Conservation (phyloP, 2,329 filamentous ascomycete species). For the Epichloe glyceriae region DNA sequence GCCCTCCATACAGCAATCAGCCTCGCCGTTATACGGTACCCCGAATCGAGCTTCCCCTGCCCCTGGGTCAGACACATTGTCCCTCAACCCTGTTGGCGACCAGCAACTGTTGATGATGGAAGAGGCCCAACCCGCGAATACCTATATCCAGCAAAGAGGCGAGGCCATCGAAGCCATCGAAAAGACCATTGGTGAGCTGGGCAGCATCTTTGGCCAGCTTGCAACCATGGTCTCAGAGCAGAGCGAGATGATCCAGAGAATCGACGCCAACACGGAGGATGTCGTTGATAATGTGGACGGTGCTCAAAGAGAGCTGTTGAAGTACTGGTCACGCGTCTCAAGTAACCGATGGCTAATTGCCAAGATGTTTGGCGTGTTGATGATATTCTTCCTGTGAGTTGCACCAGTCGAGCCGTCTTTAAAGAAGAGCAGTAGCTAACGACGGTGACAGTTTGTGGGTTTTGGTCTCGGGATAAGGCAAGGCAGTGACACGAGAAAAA, state of each 20-base stretch:
- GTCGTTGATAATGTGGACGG: slow-evolving; percentile 98
- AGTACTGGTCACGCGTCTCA: slow-evolving; percentile 90
- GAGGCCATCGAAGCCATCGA: slow-evolving; percentile 97
- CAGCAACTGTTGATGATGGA: slow-evolving; percentile 86
- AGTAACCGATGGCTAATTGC: slow-evolving; percentile 93
- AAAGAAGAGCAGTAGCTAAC: background rate
- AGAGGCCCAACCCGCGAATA: slow-evolving; percentile 76
- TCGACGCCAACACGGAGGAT: slow-evolving; percentile 94
- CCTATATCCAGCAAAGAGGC: slow-evolving; percentile 84
- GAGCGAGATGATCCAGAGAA: slow-evolving; percentile 92
- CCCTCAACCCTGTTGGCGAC: slow-evolving; percentile 65
- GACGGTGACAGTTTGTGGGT: slow-evolving; percentile 23
- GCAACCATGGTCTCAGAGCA: slow-evolving; percentile 97
- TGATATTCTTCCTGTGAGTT: slow-evolving; percentile 73
- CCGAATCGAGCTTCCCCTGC: slow-evolving; percentile 54
- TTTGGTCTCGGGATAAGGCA: slow-evolving; percentile 23
- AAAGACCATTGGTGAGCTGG: slow-evolving; percentile 83
- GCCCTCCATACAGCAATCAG: slow-evolving; percentile 55
- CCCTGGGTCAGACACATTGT: slow-evolving; percentile 62
- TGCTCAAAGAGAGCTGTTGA: slow-evolving; percentile 85
- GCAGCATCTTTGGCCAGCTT: slow-evolving; percentile 81
- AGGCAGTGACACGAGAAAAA: background rate
- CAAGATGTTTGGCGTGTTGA: slow-evolving; percentile 67
- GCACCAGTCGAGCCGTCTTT: background rate
- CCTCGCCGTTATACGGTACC: slow-evolving; percentile 77